phyloP scores from a whole-genome alignment of 2,329 filamentous ascomycete genomes.

The Pyrenochaeta sp. region DNA sequence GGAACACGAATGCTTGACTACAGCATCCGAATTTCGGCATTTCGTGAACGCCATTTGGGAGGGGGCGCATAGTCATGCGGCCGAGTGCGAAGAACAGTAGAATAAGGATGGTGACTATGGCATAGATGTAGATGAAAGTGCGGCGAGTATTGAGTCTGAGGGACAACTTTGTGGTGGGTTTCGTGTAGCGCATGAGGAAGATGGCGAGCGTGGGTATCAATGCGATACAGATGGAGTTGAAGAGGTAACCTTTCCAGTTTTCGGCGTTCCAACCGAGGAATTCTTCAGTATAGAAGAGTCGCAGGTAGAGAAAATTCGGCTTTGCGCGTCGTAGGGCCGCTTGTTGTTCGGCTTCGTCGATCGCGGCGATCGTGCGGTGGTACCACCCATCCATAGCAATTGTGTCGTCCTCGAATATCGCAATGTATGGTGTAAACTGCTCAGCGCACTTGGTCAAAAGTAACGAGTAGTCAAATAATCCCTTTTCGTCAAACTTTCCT shows the following conservation, averaged over 20 bases:
- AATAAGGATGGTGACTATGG: constrained; percentile 18
- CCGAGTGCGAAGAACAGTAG: constrained; percentile 54
- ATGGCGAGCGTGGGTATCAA: constrained; percentile 27
- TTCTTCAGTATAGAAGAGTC: constrained; percentile 58
- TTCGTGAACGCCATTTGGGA: constrained; percentile 47
- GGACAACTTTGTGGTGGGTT: constrained; percentile 28
- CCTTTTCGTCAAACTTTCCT: constrained; percentile 51
- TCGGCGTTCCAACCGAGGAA: constrained; percentile 58
- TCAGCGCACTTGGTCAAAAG: constrained; percentile 53
- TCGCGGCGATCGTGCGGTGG: constrained; percentile 49
- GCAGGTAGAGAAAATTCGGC: constrained; percentile 53
- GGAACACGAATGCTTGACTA: constrained; percentile 56
- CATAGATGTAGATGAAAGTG: constrained; percentile 29
- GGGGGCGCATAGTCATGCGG: constrained; percentile 49
- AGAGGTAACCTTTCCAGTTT: constrained; percentile 50
- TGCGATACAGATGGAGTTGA: constrained; percentile 41
- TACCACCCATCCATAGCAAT: constrained; percentile 60
- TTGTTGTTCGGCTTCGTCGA: constrained; percentile 45
- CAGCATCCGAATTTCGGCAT: constrained; percentile 57
- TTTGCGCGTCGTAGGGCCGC: constrained; percentile 30
- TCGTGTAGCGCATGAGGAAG: constrained; percentile 35
- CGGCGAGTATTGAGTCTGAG: constrained; percentile 30
- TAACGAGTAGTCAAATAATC: constrained; percentile 55
- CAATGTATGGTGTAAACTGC: constrained; percentile 51
- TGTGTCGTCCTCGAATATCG: constrained; percentile 59